Percentiles rank a stretch among this genome's conserved stretches.
Conservation (phyloP, 768 basidiomycete genomes). For the Trametopsis cervina region DNA sequence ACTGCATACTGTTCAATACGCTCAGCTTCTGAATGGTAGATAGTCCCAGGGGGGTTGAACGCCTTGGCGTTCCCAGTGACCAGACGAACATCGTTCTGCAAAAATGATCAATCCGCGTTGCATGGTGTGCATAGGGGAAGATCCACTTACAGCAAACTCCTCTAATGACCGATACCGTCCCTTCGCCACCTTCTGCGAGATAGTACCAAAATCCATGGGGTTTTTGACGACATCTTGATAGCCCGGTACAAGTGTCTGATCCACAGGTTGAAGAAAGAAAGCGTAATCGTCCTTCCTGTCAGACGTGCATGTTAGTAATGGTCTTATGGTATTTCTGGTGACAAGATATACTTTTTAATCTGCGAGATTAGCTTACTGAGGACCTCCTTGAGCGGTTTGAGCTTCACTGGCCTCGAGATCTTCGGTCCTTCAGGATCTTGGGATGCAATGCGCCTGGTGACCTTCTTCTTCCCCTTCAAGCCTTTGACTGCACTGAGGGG, state of each 20-base stretch:
- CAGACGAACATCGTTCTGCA: constrained; percentile 61
- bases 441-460: constrained; percentile 21
- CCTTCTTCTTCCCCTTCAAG: constrained; percentile 44
- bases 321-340: not conserved
- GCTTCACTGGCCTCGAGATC: constrained; percentile 51
- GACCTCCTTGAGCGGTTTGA: constrained; percentile 77
- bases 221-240: constrained; percentile 65
- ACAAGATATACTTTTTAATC: constrained; percentile 64
- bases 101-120: constrained; percentile 1
- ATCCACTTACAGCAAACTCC: constrained; percentile 59
- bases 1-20: constrained; percentile 62
- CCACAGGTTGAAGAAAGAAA: constrained; percentile 69
- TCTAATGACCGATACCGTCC: constrained; percentile 77
- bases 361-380: constrained; percentile 57
- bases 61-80: constrained; percentile 68
- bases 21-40: constrained; percentile 71
- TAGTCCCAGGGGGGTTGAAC: constrained; percentile 70
- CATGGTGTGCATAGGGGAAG: not conserved
- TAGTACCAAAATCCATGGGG: constrained; percentile 92
- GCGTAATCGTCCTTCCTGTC: constrained; percentile 83
- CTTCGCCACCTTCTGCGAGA: constrained; percentile 67
- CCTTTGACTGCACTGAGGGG: constrained; percentile 58
- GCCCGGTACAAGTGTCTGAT: constrained; percentile 50
- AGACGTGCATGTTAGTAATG: constrained; percentile 3
- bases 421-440: constrained; percentile 28